These are phyloP conservation scores for Paramecium octaurelia DNA, from an alignment of 73 alveolate genomes.

Conservation along the genomic window DNA sequence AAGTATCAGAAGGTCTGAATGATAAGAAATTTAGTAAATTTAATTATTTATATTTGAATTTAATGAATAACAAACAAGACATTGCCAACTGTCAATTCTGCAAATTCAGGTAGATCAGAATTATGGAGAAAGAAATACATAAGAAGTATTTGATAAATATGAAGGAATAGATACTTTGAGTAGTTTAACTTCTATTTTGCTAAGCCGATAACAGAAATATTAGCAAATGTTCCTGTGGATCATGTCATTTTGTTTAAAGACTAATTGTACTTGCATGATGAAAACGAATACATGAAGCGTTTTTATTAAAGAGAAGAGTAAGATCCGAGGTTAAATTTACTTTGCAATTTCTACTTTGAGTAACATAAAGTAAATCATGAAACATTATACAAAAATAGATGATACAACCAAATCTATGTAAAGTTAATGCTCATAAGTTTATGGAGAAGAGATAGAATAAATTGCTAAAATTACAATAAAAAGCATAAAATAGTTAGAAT, in stretches of 20 bases:
- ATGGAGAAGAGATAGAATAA: slow-evolving; percentile 42
- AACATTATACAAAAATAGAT: background rate
- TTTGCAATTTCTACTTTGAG: slow-evolving; percentile 39
- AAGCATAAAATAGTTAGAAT: slow-evolving; percentile 19
- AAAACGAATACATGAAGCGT: slow-evolving; percentile 48
- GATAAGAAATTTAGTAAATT: background rate
- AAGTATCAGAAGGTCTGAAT: background rate
- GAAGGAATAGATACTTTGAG: slow-evolving; percentile 24
- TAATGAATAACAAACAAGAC: slow-evolving; percentile 19
- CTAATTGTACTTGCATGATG: slow-evolving; percentile 33
- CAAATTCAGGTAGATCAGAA: background rate
- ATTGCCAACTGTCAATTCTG: slow-evolving; percentile 3
- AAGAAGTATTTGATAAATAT: background rate
- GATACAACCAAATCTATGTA: slow-evolving; percentile 23
- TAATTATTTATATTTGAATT: slow-evolving; percentile 13
- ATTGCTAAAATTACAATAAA: background rate
- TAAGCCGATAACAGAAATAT: slow-evolving; percentile 52
- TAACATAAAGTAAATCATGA: background rate
- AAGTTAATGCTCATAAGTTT: background rate
- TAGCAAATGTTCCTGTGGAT: slow-evolving; percentile 49
- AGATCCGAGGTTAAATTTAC: slow-evolving; percentile 28
- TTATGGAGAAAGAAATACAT: background rate
- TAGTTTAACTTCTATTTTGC: slow-evolving; percentile 55
- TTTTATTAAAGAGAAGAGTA: slow-evolving; percentile 39
- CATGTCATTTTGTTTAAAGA: slow-evolving; percentile 59